A percentile compares a stretch with the other conserved stretches of the same genome.
Conservation (phyloP, 192 early-diverging fungal genomes). For the Allomyces macrogynus region DNA sequence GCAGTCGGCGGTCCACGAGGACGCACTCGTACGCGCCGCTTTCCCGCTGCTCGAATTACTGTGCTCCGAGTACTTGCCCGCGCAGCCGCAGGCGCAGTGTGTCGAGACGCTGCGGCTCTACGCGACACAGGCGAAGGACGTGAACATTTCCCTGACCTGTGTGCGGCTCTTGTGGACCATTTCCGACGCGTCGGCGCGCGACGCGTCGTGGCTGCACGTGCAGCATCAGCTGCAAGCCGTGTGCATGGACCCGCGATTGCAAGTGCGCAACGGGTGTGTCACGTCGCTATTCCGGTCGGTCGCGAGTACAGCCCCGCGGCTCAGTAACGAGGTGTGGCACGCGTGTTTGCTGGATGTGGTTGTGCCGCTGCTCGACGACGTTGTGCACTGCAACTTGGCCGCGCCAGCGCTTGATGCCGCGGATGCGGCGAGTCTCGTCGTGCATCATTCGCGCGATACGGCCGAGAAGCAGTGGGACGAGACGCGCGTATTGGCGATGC, state of each 20-base stretch:
- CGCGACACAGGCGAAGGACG: conserved; percentile 63
- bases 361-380: background rate
- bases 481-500: conserved; percentile 52
- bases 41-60: conserved; percentile 88
- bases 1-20: background rate
- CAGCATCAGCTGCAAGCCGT: conserved; percentile 57
- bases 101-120: conserved; percentile 62
- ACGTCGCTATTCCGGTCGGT: background rate
- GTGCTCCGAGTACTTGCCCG: conserved; percentile 77
- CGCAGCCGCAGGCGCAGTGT: conserved; percentile 54
- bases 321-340: background rate
- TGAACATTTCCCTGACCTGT: conserved; percentile 86
- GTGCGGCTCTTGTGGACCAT: conserved; percentile 83
- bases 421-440: conserved; percentile 1
- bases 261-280: conserved; percentile 45
- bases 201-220: conserved; percentile 75
- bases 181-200: conserved; percentile 46
- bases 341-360: background rate
- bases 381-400: too few relatives aligned
- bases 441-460: conserved; percentile 41
- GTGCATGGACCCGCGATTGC: conserved; percentile 68
- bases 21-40: conserved; percentile 44
- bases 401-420: too few relatives aligned
- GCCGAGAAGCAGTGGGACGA: conserved; percentile 74
- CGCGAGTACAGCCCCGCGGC: conserved; percentile 1